Evolutionary conservation across 169 alveolate genomes (phyloP).

Genomic region (Plasmodium adleri): DNA sequence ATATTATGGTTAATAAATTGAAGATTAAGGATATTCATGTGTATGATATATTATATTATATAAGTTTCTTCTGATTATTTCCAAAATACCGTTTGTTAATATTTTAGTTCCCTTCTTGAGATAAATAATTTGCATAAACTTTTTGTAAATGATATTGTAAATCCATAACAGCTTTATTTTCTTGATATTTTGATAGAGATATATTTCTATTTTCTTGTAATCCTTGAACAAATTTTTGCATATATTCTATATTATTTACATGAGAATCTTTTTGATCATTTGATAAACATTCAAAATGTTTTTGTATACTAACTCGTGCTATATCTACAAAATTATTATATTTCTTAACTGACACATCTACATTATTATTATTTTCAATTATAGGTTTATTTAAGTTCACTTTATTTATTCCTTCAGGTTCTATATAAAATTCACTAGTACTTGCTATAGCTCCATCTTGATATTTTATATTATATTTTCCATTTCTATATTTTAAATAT

Average conservation of each 20-base stretch:
- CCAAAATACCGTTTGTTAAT: not conserved
- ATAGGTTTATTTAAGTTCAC: slow-evolving; percentile 28
- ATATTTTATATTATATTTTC: slow-evolving; percentile 4
- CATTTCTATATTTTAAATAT: not conserved
- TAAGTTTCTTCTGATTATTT: not conserved
- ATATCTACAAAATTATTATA: slow-evolving; percentile 51
- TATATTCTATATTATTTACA: slow-evolving; percentile 18
- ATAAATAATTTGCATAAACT: not conserved
- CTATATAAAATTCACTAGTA: slow-evolving; percentile 32
- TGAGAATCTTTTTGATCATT: slow-evolving; percentile 8
- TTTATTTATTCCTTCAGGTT: slow-evolving; percentile 58
- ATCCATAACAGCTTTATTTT: slow-evolving; percentile 37
- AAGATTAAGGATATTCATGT: not conserved
- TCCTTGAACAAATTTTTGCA: slow-evolving; percentile 39
- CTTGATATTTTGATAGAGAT: slow-evolving; percentile 30
- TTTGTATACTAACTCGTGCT: slow-evolving; percentile 10
- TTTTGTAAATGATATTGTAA: slow-evolving; percentile 15
- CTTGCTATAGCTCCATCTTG: slow-evolving; percentile 41
- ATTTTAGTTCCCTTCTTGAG: too few relatives aligned
- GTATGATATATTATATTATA: not conserved
- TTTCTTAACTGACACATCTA: slow-evolving; percentile 28
- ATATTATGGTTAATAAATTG: not conserved
- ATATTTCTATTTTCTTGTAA: slow-evolving; percentile 19
- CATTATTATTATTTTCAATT: slow-evolving; percentile 37
- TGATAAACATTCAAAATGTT: slow-evolving; percentile 30